phyloP scores from a whole-genome alignment of 257 asterid species.

The Lycium ferocissimum region DNA sequence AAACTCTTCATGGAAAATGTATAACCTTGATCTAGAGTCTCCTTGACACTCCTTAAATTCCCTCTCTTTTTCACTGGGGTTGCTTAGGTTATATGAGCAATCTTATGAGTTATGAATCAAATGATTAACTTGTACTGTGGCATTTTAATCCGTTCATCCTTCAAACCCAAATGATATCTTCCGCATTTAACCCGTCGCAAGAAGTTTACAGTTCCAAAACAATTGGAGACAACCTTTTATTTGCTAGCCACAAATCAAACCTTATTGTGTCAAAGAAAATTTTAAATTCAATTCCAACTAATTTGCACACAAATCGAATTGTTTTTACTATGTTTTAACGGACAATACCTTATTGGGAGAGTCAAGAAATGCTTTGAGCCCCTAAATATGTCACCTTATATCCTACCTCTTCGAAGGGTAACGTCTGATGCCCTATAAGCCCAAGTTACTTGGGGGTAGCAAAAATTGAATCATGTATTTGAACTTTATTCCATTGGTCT shows the following conservation, averaged over 20 bases:
- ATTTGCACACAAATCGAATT: slow-evolving; percentile 13
- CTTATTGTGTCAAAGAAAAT: too few relatives aligned
- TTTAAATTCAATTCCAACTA: neutral
- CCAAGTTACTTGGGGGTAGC: slow-evolving; percentile 32
- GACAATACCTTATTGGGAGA: slow-evolving; percentile 47
- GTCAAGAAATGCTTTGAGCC: slow-evolving; percentile 62
- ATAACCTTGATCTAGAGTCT: neutral
- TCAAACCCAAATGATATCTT: too few relatives aligned
- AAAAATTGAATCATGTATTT: slow-evolving; percentile 24
- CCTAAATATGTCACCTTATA: slow-evolving; percentile 46
- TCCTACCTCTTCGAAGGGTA: neutral
- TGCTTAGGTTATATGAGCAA: neutral
- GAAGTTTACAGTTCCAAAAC: slow-evolving; percentile 27
- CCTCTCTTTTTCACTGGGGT: too few relatives aligned
- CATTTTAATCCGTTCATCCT: too few relatives aligned
- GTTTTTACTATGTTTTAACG: slow-evolving; percentile 17
- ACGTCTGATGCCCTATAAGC: too few relatives aligned
- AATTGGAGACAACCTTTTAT: slow-evolving; percentile 31
- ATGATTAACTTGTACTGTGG: too few relatives aligned
- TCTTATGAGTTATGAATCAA: neutral
- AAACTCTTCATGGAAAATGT: neutral
- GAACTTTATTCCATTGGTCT: slow-evolving; percentile 40
- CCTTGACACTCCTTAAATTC: neutral
- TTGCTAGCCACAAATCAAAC: neutral
- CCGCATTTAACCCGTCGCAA: neutral